A percentile compares a stretch with the other conserved stretches of the same genome.
These are phyloP conservation scores for Camellia oleifera DNA, from an alignment of 179 eudicot species.

Conservation along the genomic window DNA sequence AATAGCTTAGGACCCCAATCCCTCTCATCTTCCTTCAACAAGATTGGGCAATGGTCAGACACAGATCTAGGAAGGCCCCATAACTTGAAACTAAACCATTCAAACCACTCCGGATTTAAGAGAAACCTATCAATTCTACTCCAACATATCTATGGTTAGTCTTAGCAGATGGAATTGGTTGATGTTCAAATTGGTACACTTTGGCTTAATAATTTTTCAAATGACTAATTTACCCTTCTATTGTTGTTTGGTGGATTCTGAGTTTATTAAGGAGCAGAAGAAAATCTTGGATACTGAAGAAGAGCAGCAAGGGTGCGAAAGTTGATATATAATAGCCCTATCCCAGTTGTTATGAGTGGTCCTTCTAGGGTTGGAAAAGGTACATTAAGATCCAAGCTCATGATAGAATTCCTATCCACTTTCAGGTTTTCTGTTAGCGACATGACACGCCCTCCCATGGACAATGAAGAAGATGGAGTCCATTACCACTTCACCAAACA, in stretches of 20 bases:
- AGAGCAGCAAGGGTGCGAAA: constrained; percentile 69
- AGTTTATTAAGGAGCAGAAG: constrained; percentile 54
- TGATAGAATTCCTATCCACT: constrained; percentile 72
- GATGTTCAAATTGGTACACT: too few relatives aligned
- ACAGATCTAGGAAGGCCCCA: too few relatives aligned
- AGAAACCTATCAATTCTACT: too few relatives aligned
- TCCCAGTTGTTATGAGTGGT: constrained; percentile 77
- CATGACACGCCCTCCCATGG: constrained; percentile 78
- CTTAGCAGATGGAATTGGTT: too few relatives aligned
- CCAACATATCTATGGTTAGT: too few relatives aligned
- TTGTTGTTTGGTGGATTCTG: constrained; percentile 55
- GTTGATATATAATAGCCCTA: constrained; percentile 45
- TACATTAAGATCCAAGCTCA: constrained; percentile 64
- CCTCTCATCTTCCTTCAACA: too few relatives aligned
- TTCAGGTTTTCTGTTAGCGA: constrained; percentile 94
- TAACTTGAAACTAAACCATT: too few relatives aligned
- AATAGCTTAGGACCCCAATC: too few relatives aligned
- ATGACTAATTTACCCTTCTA: not conserved
- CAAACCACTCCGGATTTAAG: too few relatives aligned
- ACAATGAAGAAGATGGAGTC: constrained; percentile 59
- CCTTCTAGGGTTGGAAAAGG: constrained; percentile 97
- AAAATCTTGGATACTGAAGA: constrained; percentile 45
- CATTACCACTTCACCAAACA: constrained; percentile 81
- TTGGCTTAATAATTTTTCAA: too few relatives aligned
- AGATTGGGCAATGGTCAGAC: too few relatives aligned